phyloP scores from a whole-genome alignment of 1,284 basidiomycete species.

The Apiotrichum mycotoxinovorans region DNA sequence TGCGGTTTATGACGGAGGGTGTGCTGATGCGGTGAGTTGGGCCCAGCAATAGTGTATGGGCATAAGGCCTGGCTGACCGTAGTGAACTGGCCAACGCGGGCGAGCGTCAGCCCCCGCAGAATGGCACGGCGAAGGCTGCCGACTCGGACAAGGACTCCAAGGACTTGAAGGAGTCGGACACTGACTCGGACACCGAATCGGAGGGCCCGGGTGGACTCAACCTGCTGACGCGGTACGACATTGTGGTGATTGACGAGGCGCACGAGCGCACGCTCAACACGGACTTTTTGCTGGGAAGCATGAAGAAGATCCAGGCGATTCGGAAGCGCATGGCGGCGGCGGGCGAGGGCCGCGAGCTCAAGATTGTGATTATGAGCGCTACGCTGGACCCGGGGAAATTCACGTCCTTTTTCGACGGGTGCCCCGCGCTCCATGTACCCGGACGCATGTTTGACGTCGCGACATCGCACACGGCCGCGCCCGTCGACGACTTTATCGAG shows the following conservation, averaged over 20 bases:
- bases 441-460: conserved; percentile 89
- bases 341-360: conserved; percentile 57
- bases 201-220: conserved; percentile 21
- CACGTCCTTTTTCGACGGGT: conserved; percentile 80
- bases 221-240: conserved; percentile 76
- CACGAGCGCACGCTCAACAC: conserved; percentile 94
- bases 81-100: conserved; percentile 28
- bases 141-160: not conserved
- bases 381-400: conserved; percentile 95
- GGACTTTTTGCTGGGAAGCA: conserved; percentile 85
- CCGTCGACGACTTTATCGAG: conserved; percentile 82
- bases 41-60: conserved; percentile 4
- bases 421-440: conserved; percentile 79
- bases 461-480: conserved; percentile 68
- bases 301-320: conserved; percentile 77
- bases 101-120: not conserved
- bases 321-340: conserved; percentile 56
- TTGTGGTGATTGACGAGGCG: conserved; percentile 92
- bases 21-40: conserved; percentile 69
- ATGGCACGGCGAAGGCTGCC: not conserved
- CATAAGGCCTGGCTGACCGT: not conserved
- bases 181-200: not conserved
- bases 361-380: conserved; percentile 94
- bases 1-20: conserved; percentile 96
- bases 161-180: not conserved